A percentile compares a stretch with the other conserved stretches of the same genome.
These are phyloP conservation scores for Lactuca sativa DNA, from an alignment of 129 eudicot species.

Conservation along the genomic window DNA sequence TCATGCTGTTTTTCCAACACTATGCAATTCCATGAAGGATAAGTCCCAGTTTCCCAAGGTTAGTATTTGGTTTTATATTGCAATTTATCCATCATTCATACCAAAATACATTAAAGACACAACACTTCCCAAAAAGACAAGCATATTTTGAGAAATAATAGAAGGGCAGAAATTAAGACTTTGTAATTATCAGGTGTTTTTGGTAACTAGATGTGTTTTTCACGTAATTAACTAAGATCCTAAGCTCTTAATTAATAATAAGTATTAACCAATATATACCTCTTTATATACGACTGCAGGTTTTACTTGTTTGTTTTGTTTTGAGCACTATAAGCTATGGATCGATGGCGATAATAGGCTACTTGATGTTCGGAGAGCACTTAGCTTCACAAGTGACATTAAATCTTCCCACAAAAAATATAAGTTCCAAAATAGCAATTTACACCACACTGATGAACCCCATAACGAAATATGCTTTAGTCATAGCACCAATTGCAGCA, in stretches of 20 bases:
- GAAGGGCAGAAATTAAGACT: neutral
- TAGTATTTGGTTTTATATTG: neutral
- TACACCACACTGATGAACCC: slow-evolving; percentile 60
- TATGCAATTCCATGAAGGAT: slow-evolving; percentile 61
- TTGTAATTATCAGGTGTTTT: no score
- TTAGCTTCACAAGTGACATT: slow-evolving; percentile 58
- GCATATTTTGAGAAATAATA: no score
- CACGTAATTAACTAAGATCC: no score
- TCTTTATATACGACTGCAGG: slow-evolving; percentile 34
- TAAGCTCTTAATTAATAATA: no score
- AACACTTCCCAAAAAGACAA: no score
- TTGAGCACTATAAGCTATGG: slow-evolving; percentile 56
- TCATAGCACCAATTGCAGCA: slow-evolving; percentile 50
- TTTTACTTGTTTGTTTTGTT: slow-evolving; percentile 55
- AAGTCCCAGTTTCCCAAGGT: slow-evolving; percentile 58
- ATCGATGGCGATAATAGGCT: slow-evolving; percentile 65
- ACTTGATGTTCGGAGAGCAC: slow-evolving; percentile 59
- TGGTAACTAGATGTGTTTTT: no score
- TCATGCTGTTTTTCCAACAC: slow-evolving; percentile 66
- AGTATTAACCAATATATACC: no score
- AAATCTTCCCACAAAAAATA: slow-evolving; percentile 54
- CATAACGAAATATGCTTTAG: slow-evolving; percentile 57
- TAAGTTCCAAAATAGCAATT: slow-evolving; percentile 69
- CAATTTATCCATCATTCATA: neutral
- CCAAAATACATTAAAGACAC: no score